Evolutionary conservation across 2,329 filamentous ascomycete genomes (phyloP).

Genomic region (Epichloe elymi): DNA sequence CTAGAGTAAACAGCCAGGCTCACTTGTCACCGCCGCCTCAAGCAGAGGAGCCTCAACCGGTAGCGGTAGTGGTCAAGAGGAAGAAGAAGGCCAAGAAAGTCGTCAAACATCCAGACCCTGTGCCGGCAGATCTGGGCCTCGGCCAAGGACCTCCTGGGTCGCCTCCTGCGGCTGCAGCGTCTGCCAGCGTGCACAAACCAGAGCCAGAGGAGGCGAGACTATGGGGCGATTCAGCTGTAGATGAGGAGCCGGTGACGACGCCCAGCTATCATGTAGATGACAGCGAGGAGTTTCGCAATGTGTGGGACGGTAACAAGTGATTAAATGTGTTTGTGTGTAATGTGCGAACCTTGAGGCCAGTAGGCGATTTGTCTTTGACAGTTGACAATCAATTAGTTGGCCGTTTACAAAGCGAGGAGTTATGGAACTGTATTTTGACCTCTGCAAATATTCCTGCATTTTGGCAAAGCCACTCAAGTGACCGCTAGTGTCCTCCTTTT

Average conservation of each 20-base stretch:
- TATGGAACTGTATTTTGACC: slow-evolving; percentile 4
- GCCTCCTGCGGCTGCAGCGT: background rate
- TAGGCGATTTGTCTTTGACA: background rate
- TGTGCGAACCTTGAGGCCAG: background rate
- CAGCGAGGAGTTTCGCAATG: slow-evolving; percentile 32
- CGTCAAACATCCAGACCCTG: slow-evolving; percentile 21
- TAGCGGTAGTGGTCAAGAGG: slow-evolving; percentile 23
- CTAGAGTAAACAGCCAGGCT: slow-evolving; percentile 2
- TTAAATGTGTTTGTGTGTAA: background rate
- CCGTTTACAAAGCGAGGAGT: slow-evolving; percentile 16
- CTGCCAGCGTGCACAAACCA: slow-evolving; percentile 1
- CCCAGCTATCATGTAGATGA: slow-evolving; percentile 20
- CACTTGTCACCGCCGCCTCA: background rate
- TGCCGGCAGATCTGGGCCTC: slow-evolving; percentile 15
- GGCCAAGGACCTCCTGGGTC: slow-evolving; percentile 11
- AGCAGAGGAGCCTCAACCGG: slow-evolving; percentile 12
- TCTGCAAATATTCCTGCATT: background rate
- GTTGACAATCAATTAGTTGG: background rate
- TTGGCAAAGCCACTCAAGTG: background rate
- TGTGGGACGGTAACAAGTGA: slow-evolving; percentile 20
- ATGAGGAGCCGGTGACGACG: slow-evolving; percentile 5
- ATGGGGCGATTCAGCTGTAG: slow-evolving; percentile 6
- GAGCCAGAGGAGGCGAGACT: slow-evolving; percentile 10
- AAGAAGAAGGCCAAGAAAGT: slow-evolving; percentile 25
- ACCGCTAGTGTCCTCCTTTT: background rate